Evolutionary conservation across 257 asterid genomes (phyloP).

Genomic region (Gentiana dahurica): DNA sequence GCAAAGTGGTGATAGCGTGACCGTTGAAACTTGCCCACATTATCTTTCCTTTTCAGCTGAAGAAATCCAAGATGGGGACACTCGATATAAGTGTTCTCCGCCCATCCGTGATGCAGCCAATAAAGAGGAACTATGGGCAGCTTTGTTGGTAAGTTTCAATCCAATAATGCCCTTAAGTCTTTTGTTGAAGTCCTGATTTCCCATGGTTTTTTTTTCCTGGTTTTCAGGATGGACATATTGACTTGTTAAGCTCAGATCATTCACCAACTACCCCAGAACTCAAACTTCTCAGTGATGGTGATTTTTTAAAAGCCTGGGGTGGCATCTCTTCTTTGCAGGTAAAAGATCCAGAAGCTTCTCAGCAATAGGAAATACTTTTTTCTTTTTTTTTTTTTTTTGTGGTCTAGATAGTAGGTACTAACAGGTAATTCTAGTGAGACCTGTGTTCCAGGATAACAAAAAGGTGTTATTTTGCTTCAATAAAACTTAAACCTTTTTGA

Average conservation of each 20-base stretch:
- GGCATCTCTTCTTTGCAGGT: slow-evolving; percentile 97
- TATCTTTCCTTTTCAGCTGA: slow-evolving; percentile 95
- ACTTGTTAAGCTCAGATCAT: slow-evolving; percentile 95
- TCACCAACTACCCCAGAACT: slow-evolving; percentile 87
- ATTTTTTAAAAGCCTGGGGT: slow-evolving; percentile 96
- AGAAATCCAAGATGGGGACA: slow-evolving; percentile 87
- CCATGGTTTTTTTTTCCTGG: neutral
- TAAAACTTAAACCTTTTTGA: too few species aligned
- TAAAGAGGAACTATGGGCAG: slow-evolving; percentile 65
- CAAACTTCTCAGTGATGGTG: slow-evolving; percentile 64
- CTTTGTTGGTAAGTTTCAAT: slow-evolving; percentile 51
- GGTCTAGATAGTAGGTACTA: too few species aligned
- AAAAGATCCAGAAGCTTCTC: neutral
- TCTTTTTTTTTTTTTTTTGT: too few species aligned
- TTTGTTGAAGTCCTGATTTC: neutral
- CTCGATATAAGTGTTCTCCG: slow-evolving; percentile 95
- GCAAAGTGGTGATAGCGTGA: slow-evolving; percentile 66
- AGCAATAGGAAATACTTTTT: neutral
- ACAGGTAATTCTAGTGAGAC: too few species aligned
- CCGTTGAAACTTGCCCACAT: slow-evolving; percentile 97
- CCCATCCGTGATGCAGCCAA: slow-evolving; percentile 87
- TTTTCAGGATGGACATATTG: slow-evolving; percentile 77
- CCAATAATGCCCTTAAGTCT: neutral
- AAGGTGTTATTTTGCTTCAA: too few species aligned
- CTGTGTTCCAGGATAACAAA: too few species aligned